These are phyloP conservation scores for Pythium utonaiense DNA, from an alignment of 352 stramenopile genomes.

Conservation along the genomic window DNA sequence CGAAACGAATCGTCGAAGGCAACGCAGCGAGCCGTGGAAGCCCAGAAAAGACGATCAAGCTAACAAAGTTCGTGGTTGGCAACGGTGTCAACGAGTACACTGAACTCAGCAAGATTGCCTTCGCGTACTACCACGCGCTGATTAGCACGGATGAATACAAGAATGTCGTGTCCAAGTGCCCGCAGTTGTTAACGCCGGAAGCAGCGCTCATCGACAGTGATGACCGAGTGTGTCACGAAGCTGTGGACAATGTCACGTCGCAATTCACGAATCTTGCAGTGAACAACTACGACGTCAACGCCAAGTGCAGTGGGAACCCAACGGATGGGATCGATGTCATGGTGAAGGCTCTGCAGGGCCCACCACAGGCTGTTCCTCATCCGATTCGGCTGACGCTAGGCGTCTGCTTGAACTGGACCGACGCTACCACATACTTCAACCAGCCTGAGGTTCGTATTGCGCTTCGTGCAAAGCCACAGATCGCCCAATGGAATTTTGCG, in stretches of 20 bases:
- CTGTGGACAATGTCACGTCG: not conserved
- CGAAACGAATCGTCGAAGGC: conserved; percentile 43
- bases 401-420: conserved; percentile 23
- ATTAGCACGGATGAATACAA: conserved; percentile 40
- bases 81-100: conserved; percentile 46
- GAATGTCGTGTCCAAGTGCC: conserved; percentile 27
- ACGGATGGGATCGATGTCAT: conserved; percentile 13
- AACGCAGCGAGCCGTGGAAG: conserved; percentile 18
- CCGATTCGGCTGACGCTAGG: conserved; percentile 32
- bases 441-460: conserved; percentile 41
- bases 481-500: conserved; percentile 31
- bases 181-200: conserved; percentile 11
- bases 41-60: conserved; percentile 38
- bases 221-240: conserved; percentile 11
- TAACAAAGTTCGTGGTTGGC: conserved; percentile 88
- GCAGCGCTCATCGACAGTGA: not conserved
- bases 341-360: conserved; percentile 20
- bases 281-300: conserved; percentile 31
- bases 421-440: conserved; percentile 43
- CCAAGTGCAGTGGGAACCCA: conserved; percentile 12
- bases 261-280: conserved; percentile 13
- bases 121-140: conserved; percentile 52
- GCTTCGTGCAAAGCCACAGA: conserved; percentile 42
- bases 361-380: conserved; percentile 10
- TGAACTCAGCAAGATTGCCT: conserved; percentile 30